Base-by-base conservation (phyloP, 208 protist species). In the Crithidia expoeki region DNA sequence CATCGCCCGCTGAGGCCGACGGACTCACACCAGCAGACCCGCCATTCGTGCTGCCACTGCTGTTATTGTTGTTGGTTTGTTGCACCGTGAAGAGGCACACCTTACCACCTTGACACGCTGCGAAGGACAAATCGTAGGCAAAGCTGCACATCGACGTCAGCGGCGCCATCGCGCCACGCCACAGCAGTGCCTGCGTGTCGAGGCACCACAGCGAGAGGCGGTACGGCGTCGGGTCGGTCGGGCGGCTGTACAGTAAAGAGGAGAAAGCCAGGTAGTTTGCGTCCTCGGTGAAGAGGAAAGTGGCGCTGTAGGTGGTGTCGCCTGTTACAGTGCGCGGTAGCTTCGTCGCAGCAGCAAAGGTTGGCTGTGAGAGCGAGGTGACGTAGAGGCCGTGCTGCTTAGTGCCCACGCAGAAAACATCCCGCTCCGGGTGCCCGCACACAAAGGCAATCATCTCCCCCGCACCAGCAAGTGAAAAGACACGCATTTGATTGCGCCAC, bases 371-470 rank as follows among this genome's bases (percentile, higher is more conserved):
- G 3, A 80, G 81, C 0, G 67, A 59, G 19, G 84, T 92, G 36
- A 94, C 14, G 80, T 93, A 96, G 23, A 94, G 42, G 17, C 91
- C 91, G 58, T 88, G 79, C 23, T 63, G 49, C 36, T n/a, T 34
- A 46, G 91, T 93, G 44, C 91, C 91, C 33, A 94, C 79, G 61
- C 82, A 93, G 0, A 94, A 5, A 6, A 83, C 38, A 28, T 91
- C 86, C 30, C 68, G 72, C 23, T 57, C 61, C 7, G 74, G 85
- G 72, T 96, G 91, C 14, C 89, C 57, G 11, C 58, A 34, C 30
- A 96, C 64, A 53, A 94, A 80, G 19, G 79, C 76, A 33, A 96
- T 74, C 21, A 55, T 58, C 58, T 89, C 79, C 32, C 72, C 64
- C 3, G 66, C 28, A 5, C 32, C 33, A 28, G 49, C 58, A 40